A percentile compares a stretch with the other conserved stretches of the same genome.
These are phyloP conservation scores for Fusarium penzigii DNA, from an alignment of 2,329 filamentous ascomycete species.

Conservation along the genomic window DNA sequence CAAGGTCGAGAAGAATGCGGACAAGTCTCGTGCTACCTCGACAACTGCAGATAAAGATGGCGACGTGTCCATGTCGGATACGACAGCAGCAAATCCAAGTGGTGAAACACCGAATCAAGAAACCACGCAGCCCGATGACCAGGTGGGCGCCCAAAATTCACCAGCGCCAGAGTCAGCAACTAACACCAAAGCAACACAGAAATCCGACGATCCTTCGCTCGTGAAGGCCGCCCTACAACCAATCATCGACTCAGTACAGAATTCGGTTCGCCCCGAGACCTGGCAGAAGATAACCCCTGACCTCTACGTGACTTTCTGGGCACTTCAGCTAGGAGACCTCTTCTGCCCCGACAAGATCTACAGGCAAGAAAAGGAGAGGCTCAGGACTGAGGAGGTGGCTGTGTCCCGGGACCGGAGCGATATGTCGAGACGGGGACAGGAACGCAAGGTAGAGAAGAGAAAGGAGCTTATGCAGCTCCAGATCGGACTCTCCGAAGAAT, in stretches of 20 bases:
- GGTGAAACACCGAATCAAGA: slow-evolving; percentile 31
- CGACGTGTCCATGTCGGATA: slow-evolving; percentile 54
- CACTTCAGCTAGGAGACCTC: slow-evolving; percentile 80
- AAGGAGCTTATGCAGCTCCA: slow-evolving; percentile 69
- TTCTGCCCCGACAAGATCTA: slow-evolving; percentile 77
- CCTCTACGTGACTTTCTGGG: slow-evolving; percentile 93
- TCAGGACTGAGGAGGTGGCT: slow-evolving; percentile 66
- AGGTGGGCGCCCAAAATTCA: slow-evolving; percentile 29
- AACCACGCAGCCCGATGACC: slow-evolving; percentile 31
- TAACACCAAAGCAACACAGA: slow-evolving; percentile 32
- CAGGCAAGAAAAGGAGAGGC: slow-evolving; percentile 68
- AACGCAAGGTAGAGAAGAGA: slow-evolving; percentile 66
- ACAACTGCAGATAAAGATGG: slow-evolving; percentile 52
- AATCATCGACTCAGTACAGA: slow-evolving; percentile 69
- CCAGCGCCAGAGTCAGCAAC: slow-evolving; percentile 15
- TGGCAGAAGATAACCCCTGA: slow-evolving; percentile 73
- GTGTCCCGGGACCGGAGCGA: slow-evolving; percentile 73
- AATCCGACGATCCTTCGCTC: slow-evolving; percentile 36
- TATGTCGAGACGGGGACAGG: slow-evolving; percentile 64
- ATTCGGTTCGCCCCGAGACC: slow-evolving; percentile 60
- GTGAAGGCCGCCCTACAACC: slow-evolving; percentile 57
- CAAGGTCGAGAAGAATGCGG: slow-evolving; percentile 25
- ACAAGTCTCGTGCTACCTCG: slow-evolving; percentile 23
- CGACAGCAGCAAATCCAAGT: slow-evolving; percentile 30
- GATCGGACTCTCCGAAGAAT: slow-evolving; percentile 71